These are phyloP conservation scores for Solanum ossicruentum DNA, from an alignment of 257 asterid genomes.

Conservation along the genomic window DNA sequence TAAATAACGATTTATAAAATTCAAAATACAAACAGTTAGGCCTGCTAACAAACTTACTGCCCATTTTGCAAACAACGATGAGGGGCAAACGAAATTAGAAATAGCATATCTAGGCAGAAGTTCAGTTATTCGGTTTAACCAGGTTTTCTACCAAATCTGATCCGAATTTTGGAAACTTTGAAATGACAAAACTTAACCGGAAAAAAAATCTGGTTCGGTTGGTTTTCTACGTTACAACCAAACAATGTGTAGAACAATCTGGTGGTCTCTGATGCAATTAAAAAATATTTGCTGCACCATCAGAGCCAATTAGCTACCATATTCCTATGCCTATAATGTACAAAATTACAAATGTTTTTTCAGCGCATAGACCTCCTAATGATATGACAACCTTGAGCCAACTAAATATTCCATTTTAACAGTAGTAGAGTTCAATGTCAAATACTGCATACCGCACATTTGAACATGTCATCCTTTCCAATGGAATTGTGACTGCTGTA, in stretches of 20 bases:
- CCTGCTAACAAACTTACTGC: neutral
- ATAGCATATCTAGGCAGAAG: neutral
- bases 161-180: neutral
- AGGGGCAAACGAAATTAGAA: neutral
- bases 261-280: neutral
- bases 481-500: slow-evolving; percentile 29
- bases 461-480: slow-evolving; percentile 29
- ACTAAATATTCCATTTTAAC: neutral
- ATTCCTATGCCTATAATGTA: neutral
- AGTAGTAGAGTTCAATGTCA: neutral
- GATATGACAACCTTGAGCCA: neutral
- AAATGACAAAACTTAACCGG: neutral
- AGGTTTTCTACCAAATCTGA: neutral
- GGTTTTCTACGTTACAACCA: neutral
- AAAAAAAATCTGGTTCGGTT: neutral
- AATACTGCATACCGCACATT: slow-evolving; percentile 20
- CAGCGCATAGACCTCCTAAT: neutral
- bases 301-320: neutral
- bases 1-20: neutral
- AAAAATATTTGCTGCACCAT: neutral
- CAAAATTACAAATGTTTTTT: neutral
- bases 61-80: neutral
- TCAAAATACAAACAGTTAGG: neutral
- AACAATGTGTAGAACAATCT: neutral
- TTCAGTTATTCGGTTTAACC: neutral